Percentiles rank a stretch among this genome's conserved stretches.
Evolutionary conservation across 2,329 filamentous ascomycete genomes (phyloP).

Genomic region (Xylariales sp.): DNA sequence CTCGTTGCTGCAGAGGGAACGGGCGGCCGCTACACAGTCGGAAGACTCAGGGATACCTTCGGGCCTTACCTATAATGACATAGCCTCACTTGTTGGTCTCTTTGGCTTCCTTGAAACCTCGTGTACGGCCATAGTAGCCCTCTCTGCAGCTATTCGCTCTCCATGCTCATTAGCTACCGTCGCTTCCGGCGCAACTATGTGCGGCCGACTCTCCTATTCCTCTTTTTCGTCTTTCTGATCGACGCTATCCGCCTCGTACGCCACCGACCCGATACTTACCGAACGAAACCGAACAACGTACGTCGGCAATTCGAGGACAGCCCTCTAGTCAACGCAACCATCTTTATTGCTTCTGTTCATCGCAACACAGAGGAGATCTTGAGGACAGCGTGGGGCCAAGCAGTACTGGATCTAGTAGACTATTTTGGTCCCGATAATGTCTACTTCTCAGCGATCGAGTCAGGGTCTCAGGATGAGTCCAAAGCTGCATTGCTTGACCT

Average conservation of each 20-base stretch:
- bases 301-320: conserved; percentile 39
- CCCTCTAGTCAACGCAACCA: conserved; percentile 47
- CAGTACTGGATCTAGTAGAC: conserved; percentile 66
- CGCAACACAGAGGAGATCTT: conserved; percentile 74
- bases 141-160: conserved; percentile 35
- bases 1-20: conserved; percentile 23
- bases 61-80: conserved; percentile 33
- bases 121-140: neutral
- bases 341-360: conserved; percentile 75
- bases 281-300: conserved; percentile 41
- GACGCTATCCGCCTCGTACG: conserved; percentile 50
- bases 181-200: conserved; percentile 52
- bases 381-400: conserved; percentile 68
- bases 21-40: conserved; percentile 9
- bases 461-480: conserved; percentile 74
- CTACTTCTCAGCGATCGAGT: conserved; percentile 74
- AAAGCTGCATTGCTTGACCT: conserved; percentile 71
- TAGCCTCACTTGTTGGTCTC: conserved; percentile 32
- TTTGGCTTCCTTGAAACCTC: conserved; percentile 1
- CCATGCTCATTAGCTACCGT: conserved; percentile 53
- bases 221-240: conserved; percentile 51
- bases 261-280: conserved; percentile 48
- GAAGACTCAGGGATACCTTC: conserved; percentile 21
- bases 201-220: conserved; percentile 49
- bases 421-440: conserved; percentile 71